Base-by-base conservation (phyloP, 2,329 filamentous ascomycete species). In the Fusarium nelsonii region DNA sequence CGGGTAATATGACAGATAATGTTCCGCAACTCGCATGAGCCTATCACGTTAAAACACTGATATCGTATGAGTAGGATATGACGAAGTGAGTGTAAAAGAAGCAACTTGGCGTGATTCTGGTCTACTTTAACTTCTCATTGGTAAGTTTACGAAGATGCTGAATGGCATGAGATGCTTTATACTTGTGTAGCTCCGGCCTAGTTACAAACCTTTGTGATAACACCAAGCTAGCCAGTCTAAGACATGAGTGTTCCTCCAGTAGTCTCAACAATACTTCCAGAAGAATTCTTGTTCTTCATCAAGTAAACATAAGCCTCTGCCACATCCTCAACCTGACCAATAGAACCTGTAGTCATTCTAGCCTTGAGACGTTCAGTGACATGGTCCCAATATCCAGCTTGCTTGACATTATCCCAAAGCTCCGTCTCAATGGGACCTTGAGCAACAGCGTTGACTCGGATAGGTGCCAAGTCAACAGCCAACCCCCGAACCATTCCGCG, bases 251-350 rank as follows among this genome's bases (percentile, higher is more conserved):
- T 71, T 16, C 68, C 68, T 30, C 68, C 68, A 16, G 63, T 70
- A n/a, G 68, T 71, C 50, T 71, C 64, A 46, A 70, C 41, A 43
- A 69, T 45, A 20, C 66, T 70, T 32, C 70, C 70, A 16, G 70
- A 71, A 10, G 59, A 40, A 4, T 69, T 71, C 46, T 59, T 53
- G 33, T 73, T 70, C 65, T 73, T 73, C 70, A 73, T 73, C n/a
- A 62, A 30, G 26, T 73, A 73, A 20, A 73, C 18, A 55, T 73
- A 73, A 8, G 65, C 62, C 58, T 73, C 70, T 0, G 63, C 68
- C 3, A 71, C 65, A 48, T 73, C 70, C 20, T 73, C 65, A 8
- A 68, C 58, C 28, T 69, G 45, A 0, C 68, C 68, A 14, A 73
- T 39, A 4, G 37, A 16, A 0, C 70, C 70, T 0, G 70, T 72